These are phyloP conservation scores for Funneliformis caledonium DNA, from an alignment of 371 early-diverging fungal genomes.

Conservation along the genomic window DNA sequence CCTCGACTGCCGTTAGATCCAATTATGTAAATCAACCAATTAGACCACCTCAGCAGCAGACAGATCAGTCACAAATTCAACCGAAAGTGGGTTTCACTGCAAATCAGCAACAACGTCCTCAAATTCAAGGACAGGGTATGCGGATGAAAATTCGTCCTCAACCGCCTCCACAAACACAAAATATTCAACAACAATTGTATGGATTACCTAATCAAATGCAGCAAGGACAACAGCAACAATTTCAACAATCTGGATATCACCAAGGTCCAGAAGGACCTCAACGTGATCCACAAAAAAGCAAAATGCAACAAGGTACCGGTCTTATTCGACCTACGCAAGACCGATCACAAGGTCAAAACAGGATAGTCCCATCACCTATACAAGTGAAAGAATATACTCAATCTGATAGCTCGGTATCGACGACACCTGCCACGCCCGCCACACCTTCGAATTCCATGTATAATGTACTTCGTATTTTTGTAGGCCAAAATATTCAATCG, in stretches of 20 bases:
- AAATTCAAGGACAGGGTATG: not conserved
- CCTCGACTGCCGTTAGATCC: not conserved
- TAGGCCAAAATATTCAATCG: constrained; percentile 37
- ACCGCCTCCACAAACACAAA: not conserved
- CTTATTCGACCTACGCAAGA: not conserved
- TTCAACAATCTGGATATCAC: not conserved
- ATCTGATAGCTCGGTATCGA: not conserved
- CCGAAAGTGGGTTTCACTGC: not conserved
- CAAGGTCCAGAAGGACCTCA: not conserved
- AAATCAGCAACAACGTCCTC: not conserved
- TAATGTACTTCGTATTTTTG: constrained; percentile 37
- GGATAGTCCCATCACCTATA: constrained; percentile 13
- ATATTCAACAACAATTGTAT: not conserved
- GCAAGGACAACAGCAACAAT: constrained; percentile 24
- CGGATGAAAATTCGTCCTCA: not conserved
- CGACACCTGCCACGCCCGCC: not conserved
- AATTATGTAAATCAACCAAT: not conserved
- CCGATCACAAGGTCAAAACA: not conserved
- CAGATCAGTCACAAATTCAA: not conserved
- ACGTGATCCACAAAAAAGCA: not conserved
- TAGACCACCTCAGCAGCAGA: not conserved
- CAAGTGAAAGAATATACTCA: not conserved
- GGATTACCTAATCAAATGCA: not conserved
- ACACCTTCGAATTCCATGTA: not conserved
- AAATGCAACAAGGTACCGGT: constrained; percentile 5